phyloP scores from a whole-genome alignment of 129 eudicot genomes.

The Lactuca sativa region DNA sequence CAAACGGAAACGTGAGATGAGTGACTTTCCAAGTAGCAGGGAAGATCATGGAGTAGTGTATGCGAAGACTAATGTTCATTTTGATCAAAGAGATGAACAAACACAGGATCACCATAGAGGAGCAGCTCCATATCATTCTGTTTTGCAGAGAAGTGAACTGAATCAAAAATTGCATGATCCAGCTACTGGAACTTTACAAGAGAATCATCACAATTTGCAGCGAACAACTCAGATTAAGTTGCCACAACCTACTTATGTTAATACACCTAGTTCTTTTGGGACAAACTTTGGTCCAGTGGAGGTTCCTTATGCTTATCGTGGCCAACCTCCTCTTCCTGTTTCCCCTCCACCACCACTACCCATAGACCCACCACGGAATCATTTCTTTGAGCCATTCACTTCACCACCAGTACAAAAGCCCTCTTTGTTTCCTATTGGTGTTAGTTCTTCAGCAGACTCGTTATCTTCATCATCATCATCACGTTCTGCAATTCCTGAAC shows the following conservation, averaged over 20 bases:
- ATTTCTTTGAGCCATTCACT: constrained; percentile 33
- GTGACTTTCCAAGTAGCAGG: constrained; percentile 21
- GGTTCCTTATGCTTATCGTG: constrained; percentile 32
- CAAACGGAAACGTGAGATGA: constrained; percentile 15
- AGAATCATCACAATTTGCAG: constrained; percentile 26
- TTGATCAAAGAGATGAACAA: constrained; percentile 21
- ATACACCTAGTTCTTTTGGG: constrained; percentile 19
- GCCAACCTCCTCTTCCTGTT: constrained; percentile 76
- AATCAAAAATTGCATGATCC: neutral
- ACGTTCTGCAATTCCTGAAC: constrained; percentile 39
- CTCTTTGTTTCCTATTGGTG: constrained; percentile 54
- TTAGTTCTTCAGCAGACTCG: constrained; percentile 34
- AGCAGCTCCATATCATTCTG: neutral
- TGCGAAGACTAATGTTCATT: constrained; percentile 11
- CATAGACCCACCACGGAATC: constrained; percentile 39
- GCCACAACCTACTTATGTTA: constrained; percentile 12
- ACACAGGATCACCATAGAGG: constrained; percentile 6
- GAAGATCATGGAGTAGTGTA: constrained; percentile 13
- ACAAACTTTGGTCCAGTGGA: constrained; percentile 21
- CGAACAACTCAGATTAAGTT: constrained; percentile 8
- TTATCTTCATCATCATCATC: constrained; percentile 38
- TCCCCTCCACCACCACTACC: constrained; percentile 81
- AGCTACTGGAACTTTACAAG: neutral
- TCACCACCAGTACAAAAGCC: constrained; percentile 31
- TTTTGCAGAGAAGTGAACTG: no score